phyloP scores from a whole-genome alignment of 73 alveolate genomes.

The Paramecium caudatum region DNA sequence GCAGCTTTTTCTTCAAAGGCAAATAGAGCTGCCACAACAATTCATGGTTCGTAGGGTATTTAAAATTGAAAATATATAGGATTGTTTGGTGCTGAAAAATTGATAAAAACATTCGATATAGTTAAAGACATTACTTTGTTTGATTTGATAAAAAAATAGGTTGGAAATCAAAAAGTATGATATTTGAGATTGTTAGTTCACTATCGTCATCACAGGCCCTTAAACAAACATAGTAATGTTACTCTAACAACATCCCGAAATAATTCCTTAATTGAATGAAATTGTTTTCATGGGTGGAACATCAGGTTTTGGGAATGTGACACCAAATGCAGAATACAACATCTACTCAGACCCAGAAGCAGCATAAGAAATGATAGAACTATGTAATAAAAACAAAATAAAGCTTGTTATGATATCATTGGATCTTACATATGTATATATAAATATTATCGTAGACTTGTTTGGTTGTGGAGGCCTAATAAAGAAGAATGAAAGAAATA shows the following conservation, averaged over 20 bases:
- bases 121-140: background rate
- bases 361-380: background rate
- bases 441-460: background rate
- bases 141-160: background rate
- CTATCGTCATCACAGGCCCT: constrained; percentile 61
- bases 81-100: constrained; percentile 2
- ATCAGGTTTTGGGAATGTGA: constrained; percentile 64
- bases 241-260: constrained; percentile 61
- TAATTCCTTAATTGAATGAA: constrained; percentile 25
- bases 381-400: background rate
- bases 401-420: constrained; percentile 27
- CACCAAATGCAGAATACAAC: constrained; percentile 74
- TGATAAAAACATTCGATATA: background rate
- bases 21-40: background rate
- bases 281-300: constrained; percentile 74
- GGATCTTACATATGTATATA: constrained; percentile 20
- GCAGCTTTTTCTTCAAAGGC: constrained; percentile 15
- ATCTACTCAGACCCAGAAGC: constrained; percentile 60
- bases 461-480: background rate
- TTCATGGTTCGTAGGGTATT: constrained; percentile 5
- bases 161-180: background rate
- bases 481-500: background rate
- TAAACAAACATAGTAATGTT: constrained; percentile 53
- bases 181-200: background rate
- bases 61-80: background rate